These are phyloP conservation scores for Coniella lustricola DNA, from an alignment of 2,329 filamentous ascomycete genomes.

Conservation along the genomic window DNA sequence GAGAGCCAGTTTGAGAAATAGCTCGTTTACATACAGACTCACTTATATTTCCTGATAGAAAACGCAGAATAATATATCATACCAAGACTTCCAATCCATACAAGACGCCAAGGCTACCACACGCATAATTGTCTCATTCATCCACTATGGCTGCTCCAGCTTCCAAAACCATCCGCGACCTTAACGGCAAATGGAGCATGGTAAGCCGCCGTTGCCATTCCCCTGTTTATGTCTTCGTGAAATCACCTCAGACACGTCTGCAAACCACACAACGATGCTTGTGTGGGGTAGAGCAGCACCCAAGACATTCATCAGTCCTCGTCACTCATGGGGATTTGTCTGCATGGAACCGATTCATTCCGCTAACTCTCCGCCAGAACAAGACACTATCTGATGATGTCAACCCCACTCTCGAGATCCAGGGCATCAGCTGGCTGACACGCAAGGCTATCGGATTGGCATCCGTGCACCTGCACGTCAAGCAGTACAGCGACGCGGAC, in stretches of 20 bases:
- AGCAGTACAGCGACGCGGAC: slow-evolving; percentile 41
- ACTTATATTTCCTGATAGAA: no score
- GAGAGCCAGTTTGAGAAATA: no score
- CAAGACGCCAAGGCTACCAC: not conserved
- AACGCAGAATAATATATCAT: no score
- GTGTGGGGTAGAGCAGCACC: no score
- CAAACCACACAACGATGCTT: no score
- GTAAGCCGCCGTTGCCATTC: slow-evolving; percentile 35
- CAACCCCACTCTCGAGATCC: slow-evolving; percentile 63
- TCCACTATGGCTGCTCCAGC: slow-evolving; percentile 64
- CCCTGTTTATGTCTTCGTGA: not conserved
- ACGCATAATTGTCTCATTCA: not conserved
- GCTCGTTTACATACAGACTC: no score
- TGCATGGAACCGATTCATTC: not conserved
- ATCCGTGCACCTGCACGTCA: slow-evolving; percentile 59
- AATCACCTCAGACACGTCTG: no score
- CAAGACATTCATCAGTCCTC: no score
- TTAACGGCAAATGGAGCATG: slow-evolving; percentile 64
- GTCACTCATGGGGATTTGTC: no score
- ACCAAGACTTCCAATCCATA: no score
- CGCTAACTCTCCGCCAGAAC: slow-evolving; percentile 53
- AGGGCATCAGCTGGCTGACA: slow-evolving; percentile 64
- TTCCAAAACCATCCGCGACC: slow-evolving; percentile 58
- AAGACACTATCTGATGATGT: slow-evolving; percentile 62
- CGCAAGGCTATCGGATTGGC: slow-evolving; percentile 67